Base-by-base conservation (phyloP, 2,329 filamentous ascomycete species). In the Zasmidium citrigriseum region DNA sequence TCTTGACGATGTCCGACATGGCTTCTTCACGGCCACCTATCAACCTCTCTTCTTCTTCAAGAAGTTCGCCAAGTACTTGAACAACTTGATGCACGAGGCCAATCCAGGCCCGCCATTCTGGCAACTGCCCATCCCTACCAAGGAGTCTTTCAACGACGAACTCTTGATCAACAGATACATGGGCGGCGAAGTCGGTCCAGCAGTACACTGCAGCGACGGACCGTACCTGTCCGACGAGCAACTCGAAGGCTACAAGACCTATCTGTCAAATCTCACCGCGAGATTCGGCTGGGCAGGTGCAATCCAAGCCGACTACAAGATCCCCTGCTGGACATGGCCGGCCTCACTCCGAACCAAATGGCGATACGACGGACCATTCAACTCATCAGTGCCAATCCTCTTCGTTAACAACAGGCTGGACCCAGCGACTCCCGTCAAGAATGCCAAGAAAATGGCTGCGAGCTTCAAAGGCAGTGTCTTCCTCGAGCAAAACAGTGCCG, bases 381-480 rank as follows among this genome's bases (percentile, higher is more conserved):
- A 59, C 29, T 49, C 52, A 0, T 50, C 57, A n/a, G 63, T 60
- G 5, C 54, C 59, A 2, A 65, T 65, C 3, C 46, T 65, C 16
- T 65, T 65, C 34, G 61, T 64, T 22, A 65, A 65, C 53, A 65
- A 65, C 24, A 49, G 56, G 11, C 44, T 64, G 2, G 73, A 75
- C 57, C 72, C 73, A 3, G 72, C 73, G 5, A 75, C 73, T 4
- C 72, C 73, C 0, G 57, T 70, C 12, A 57, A 55, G 18, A 68
- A 67, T 46, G 70, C 71, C 7, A 66, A 62, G 22, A 66, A 72
- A 41, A 77, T 77, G 75, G 68, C 71, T 3, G 63, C 52, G 18
- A 64, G 69, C 1, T 73, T 69, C 47, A 59, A 64, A 9, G 70
- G 68, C 11, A 69, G 68, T 7, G 68, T 66, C 20, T 66, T 69